Evolutionary conservation across 805 yeast species (phyloP), one percentile per base, ranked within the genome.

Genomic region (Metschnikowia lachancei): DNA sequence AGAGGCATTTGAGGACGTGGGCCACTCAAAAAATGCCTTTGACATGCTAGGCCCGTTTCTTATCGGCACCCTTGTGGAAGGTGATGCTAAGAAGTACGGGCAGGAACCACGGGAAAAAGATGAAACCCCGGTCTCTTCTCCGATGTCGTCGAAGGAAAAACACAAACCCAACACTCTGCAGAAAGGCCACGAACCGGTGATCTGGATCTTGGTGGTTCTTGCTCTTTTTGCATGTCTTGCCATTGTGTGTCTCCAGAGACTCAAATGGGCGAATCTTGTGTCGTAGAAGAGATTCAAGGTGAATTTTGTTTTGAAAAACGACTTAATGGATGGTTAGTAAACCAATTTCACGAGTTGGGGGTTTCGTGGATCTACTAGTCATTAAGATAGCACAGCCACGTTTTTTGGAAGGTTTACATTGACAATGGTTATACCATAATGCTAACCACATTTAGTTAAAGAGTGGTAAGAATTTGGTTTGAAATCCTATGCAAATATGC

Each of bases 1-100:
- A 28, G 85, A 79, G 60, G 81, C 84, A 20, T 85, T 85, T 60
- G 80, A 79, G 37, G 60, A 56, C 18, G 60, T 56, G 18, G 57
- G 53, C 18, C 60, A 56, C 39, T 51, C 57, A 5, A 46, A 50
- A 16, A 53, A 45, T 16, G 59, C 59, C 8, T 30, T 45, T n/a
- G 52, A 50, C 8, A 56, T 56, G 58, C 51, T 56, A 3, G 33
- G 13, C 16, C 58, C 58, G 16, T 49, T 48, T 42, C 42, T 43
- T 26, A 35, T 46, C 6, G 59, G 59, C 12, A 37, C 20, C 17
- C 39, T 56, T 10, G 41, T 41, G 16, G 30, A 33, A 4, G 22
- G 28, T 12, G 54, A 43, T 19, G 39, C 43, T 13, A 39, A 29
- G 33, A 9, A 7, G 0, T 43, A 42, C 16, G 28, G 36, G 18